Evolutionary conservation across 2,329 filamentous ascomycete genomes (phyloP), one percentile per base, ranked within the genome.

Genomic region (Aspergillus aculeatus): DNA sequence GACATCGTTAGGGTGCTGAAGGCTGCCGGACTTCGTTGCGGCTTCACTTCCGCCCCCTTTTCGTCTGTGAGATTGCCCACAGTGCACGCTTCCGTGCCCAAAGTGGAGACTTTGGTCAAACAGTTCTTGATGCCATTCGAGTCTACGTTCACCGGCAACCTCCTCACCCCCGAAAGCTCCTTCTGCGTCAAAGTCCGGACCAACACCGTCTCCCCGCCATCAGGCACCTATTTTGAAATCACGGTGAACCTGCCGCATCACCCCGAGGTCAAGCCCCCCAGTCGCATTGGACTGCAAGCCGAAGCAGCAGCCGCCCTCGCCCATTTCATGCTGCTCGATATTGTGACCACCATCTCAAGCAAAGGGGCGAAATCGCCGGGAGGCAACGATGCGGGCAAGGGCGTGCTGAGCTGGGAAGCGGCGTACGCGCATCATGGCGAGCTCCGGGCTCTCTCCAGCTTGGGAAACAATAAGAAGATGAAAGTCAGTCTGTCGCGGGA

Each of bases 51-150:
- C 2, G 64, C 63, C 1, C 62, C 69, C 4, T 75, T 73, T 49
- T 65, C 68, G 5, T 74, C 70, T 2, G 58, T 69, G 9, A 62
- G 66, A 23, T 58, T 59, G 50, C 58, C 57, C 5, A 59, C 60
- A 19, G 21, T 63, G 21, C 41, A 56, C 32, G 31, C 12, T 5
- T 50, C 56, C 14, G 24, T 64, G 4, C 55, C 69, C 5, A 65
- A 62, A 26, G 71, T 77, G 21, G 81, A 83, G 63, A 63, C 69
- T 1, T 72, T 81, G 1, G 67, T 83, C 2, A 70, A 73, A 41
- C 67, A 73, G 2, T 77, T 83, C 57, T 71, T 78, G 9, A 68
- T 71, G 4, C 75, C 76, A 9, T 69, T 82, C 2, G 78, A 82
- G 62, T 78, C 78, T 1, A 75, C 74, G 3, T 74, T 79, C 38